Evolutionary conservation across 352 stramenopile species (phyloP).

Genomic region (Phytopythium delawarense): DNA sequence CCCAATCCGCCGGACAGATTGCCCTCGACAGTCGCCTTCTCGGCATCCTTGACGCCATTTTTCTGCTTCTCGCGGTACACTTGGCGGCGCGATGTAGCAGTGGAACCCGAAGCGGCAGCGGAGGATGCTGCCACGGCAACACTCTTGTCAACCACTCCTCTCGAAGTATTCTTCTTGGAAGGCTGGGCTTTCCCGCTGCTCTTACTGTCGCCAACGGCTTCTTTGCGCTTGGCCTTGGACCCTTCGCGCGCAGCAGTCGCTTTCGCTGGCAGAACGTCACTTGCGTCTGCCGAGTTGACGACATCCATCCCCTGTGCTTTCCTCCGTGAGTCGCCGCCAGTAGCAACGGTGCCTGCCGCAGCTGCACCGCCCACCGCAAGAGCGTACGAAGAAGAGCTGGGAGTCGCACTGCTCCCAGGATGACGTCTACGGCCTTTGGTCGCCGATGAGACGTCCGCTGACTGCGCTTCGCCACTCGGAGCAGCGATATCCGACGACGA

Average conservation of each 20-base stretch:
- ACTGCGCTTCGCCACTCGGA: background rate
- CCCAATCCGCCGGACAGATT: background rate
- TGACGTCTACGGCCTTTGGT: constrained; percentile 3
- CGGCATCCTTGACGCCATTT: constrained; percentile 13
- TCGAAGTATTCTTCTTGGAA: constrained; percentile 16
- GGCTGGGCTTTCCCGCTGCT: background rate
- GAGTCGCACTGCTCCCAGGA: background rate
- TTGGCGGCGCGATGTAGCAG: constrained; percentile 27
- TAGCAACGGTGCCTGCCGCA: background rate
- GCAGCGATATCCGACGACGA: background rate
- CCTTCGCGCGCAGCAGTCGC: background rate
- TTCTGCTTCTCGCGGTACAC: constrained; percentile 63
- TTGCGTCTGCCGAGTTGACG: background rate
- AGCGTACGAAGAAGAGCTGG: constrained; percentile 5
- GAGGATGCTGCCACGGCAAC: background rate
- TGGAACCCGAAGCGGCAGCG: background rate
- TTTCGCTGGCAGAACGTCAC: background rate
- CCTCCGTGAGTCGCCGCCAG: background rate
- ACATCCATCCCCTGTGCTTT: background rate
- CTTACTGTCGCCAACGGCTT: background rate
- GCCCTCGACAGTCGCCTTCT: background rate
- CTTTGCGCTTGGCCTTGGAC: constrained; percentile 1
- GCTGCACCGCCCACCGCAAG: background rate
- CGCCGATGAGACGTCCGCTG: background rate
- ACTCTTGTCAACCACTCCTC: constrained; percentile 20